Evolutionary conservation across 352 stramenopile genomes (phyloP), one percentile per base, ranked within the genome.

Genomic region (Pythium scleroteichum): DNA sequence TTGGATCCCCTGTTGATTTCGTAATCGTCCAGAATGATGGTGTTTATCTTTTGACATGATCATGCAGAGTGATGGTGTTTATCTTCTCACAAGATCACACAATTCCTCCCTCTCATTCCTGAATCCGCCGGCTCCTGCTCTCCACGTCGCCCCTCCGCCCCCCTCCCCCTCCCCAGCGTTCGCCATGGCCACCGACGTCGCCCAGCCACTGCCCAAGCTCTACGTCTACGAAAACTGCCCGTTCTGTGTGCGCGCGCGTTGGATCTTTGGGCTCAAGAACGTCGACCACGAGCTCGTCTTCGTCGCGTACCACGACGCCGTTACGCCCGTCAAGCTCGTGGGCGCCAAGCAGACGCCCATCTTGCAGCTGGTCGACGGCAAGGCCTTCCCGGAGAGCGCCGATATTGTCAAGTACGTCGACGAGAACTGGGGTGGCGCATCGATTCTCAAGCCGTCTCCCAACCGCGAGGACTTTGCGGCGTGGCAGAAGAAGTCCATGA

Each of bases 151-250:
- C 29, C 29, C 29, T 35, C 29, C 29, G 5, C 29, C 10, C 29
- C 10, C 29, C 29, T 35, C 29, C 29, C 29, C 29, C 29, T 35
- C 29, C 29, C 29, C 29, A 35, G n/a, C n/a, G n/a, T n/a, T n/a
- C n/a, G n/a, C 29, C 29, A 35, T 35, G 29, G 29, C 29, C 29
- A 35, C 29, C 29, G 29, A 5, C 29, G 29, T 35, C 29, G 29
- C 29, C 10, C 5, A 5, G 29, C 29, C 29, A 10, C 29, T 35
- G 26, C 64, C 62, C 7, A 79, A 76, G 65, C 61, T 85, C 13
- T 85, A 82, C 65, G 76, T 78, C 62, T 85, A 85, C 64, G 76
- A 85, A 65, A 71, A 82, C 56, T 85, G 76, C 55, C 76, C 76
- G 5, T 85, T 79, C 61, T 82, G 76, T 63, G 76, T 77, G 38